Percentiles rank a stretch among this genome's conserved stretches.
Conservation (phyloP, 306 rosid species). For the Arachis stenosperma region DNA sequence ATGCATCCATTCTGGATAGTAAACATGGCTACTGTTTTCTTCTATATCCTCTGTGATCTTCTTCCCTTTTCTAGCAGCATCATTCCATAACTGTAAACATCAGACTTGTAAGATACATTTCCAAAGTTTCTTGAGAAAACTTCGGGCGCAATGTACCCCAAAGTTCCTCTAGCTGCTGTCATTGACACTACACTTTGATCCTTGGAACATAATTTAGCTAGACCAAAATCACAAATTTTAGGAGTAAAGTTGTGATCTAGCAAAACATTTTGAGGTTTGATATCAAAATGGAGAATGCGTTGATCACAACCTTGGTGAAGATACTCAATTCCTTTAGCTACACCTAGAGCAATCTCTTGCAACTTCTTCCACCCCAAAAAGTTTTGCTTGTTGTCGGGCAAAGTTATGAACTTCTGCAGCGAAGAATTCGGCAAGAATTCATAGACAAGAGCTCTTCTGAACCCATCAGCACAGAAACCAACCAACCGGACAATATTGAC, state of each 20-base stretch:
- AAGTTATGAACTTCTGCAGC: conserved; percentile 32
- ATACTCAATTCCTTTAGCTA: conserved; percentile 54
- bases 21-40: conserved; percentile 11
- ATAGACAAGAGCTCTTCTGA: conserved; percentile 47
- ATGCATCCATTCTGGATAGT: conserved; percentile 36
- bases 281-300: conserved; percentile 51
- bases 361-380: conserved; percentile 46
- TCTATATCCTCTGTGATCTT: conserved; percentile 7
- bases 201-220: conserved; percentile 49
- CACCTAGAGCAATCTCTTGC: conserved; percentile 40
- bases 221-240: conserved; percentile 50
- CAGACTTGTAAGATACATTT: conserved; percentile 38
- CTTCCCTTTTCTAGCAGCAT: conserved; percentile 47
- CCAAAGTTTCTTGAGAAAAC: conserved; percentile 51
- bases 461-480: conserved; percentile 54
- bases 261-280: conserved; percentile 52
- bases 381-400: background rate
- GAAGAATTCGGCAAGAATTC: conserved; percentile 50
- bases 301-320: conserved; percentile 52
- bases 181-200: conserved; percentile 47
- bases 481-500: conserved; percentile 51
- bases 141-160: conserved; percentile 55
- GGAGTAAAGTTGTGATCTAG: conserved; percentile 41
- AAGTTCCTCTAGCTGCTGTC: conserved; percentile 49
- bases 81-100: conserved; percentile 49